These are phyloP conservation scores for Salinomyces thailandicus DNA, from an alignment of 2,329 filamentous ascomycete species.

Conservation along the genomic window DNA sequence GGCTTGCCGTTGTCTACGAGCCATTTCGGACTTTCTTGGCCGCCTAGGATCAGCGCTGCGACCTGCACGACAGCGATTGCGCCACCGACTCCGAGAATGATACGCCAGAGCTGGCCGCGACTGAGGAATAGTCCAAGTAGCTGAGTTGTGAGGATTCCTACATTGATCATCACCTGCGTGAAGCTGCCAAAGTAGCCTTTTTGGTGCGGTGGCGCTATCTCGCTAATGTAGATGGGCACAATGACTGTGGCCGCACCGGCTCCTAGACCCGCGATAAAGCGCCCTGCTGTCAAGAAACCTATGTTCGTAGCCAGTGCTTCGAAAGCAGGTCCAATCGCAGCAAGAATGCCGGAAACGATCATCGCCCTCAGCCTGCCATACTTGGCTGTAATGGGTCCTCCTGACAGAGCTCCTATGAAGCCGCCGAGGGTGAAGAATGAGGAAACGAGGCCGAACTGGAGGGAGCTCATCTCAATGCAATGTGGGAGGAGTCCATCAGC, in stretches of 20 bases:
- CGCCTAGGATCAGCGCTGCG: constrained; percentile 55
- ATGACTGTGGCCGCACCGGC: constrained; percentile 86
- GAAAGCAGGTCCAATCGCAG: constrained; percentile 61
- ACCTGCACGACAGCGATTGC: constrained; percentile 57
- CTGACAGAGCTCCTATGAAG: constrained; percentile 66
- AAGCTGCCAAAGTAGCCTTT: constrained; percentile 62
- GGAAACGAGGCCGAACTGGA: constrained; percentile 73
- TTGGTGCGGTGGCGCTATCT: constrained; percentile 62
- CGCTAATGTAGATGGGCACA: constrained; percentile 87
- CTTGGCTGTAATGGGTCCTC: constrained; percentile 67
- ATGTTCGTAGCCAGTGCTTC: constrained; percentile 64
- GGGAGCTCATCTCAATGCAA: constrained; percentile 80
- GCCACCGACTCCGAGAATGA: constrained; percentile 67
- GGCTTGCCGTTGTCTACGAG: constrained; percentile 56
- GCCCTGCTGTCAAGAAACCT: constrained; percentile 57
- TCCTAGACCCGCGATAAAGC: constrained; percentile 70
- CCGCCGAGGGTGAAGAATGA: constrained; percentile 89
- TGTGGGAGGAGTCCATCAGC: constrained; percentile 41
- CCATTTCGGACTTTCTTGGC: constrained; percentile 84
- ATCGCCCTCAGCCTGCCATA: constrained; percentile 68
- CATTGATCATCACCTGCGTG: constrained; percentile 87
- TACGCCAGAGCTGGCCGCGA: constrained; percentile 66
- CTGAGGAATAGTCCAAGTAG: constrained; percentile 80
- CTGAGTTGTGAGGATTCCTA: constrained; percentile 74
- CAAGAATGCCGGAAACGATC: constrained; percentile 66